Evolutionary conservation across 768 basidiomycete species (phyloP).

Genomic region (Termitomyces sp.): DNA sequence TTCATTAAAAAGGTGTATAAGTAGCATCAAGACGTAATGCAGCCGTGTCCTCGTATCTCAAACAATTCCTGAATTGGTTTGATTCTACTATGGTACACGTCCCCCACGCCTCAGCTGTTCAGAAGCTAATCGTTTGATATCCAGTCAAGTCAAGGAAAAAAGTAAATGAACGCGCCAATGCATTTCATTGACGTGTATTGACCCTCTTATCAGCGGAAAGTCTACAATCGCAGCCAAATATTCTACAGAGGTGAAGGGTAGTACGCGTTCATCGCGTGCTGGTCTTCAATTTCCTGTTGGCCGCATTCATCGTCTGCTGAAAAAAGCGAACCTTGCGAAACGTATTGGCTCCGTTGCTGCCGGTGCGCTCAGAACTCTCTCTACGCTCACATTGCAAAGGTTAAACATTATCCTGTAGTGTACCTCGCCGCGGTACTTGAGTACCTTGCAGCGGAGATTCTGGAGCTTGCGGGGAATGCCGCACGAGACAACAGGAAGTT

Average conservation of each 20-base stretch:
- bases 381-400: not conserved
- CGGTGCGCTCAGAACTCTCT: slow-evolving; percentile 29
- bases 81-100: not conserved
- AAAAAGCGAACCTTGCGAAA: slow-evolving; percentile 67
- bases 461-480: slow-evolving; percentile 78
- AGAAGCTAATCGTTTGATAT: not conserved
- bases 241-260: slow-evolving; percentile 44
- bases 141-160: slow-evolving; percentile 54
- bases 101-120: slow-evolving; percentile 1
- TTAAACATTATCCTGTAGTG: slow-evolving; percentile 31
- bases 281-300: slow-evolving; percentile 75
- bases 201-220: slow-evolving; percentile 15
- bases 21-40: not conserved
- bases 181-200: slow-evolving; percentile 6
- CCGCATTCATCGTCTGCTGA: slow-evolving; percentile 76
- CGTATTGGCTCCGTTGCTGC: slow-evolving; percentile 68
- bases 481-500: slow-evolving; percentile 80
- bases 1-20: slow-evolving; percentile 6
- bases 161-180: slow-evolving; percentile 24
- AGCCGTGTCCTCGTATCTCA: not conserved
- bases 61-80: not conserved
- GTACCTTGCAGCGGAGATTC: slow-evolving; percentile 82
- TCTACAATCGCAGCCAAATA: slow-evolving; percentile 25
- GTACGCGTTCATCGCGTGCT: slow-evolving; percentile 63
- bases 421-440: slow-evolving; percentile 85